Base-by-base conservation (phyloP, 305 asterid genomes). In the Fraxinus angustifolia region DNA sequence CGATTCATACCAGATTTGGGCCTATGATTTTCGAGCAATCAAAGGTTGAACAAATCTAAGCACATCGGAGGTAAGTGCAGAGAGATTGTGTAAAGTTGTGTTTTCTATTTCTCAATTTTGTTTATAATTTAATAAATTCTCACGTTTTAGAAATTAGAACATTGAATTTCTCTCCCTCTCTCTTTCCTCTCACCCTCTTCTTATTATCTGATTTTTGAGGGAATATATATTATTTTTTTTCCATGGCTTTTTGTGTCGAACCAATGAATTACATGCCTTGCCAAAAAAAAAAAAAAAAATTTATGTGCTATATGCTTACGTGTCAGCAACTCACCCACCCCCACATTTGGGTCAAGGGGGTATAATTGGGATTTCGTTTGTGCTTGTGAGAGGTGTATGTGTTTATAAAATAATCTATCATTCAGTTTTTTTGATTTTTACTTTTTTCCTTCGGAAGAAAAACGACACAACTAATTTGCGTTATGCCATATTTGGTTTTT, bases 1-100 rank as follows among this genome's bases (percentile, higher is more conserved):
- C 81, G 85, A 83, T 83, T 78, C 94, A 74, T 92, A 92, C 97
- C 97, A 80, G 88, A 87, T 86, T 86, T 85, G 86, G 85, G 90
- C 82, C 82, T 86, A 81, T 84, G 84, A 65, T 79, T 86, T 84
- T 80, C 38, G 83, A 80, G 87, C 91, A 89, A 88, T 88, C 90
- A 89, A 83, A 87, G 84, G 90, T 79, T 73, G 83, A 85, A 84
- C 83, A 85, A 90, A 91, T 90, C 91, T 82, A 87, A 82, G 88
- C 80, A 87, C 90, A 87, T 90, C 82, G 86, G 87, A 85, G 70
- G 86, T 53, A 78, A 85, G 87, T 81, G 65, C 65, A 86, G 89
- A 87, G 88, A 88, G 89, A 88, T 86, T 82, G 83, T 81, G 88
- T 86, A 86, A 82, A 85, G 91, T 84, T 83, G 79, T 79, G 77